Evolutionary conservation across 805 yeast genomes (phyloP).

Genomic region (Ogataea methylovora): DNA sequence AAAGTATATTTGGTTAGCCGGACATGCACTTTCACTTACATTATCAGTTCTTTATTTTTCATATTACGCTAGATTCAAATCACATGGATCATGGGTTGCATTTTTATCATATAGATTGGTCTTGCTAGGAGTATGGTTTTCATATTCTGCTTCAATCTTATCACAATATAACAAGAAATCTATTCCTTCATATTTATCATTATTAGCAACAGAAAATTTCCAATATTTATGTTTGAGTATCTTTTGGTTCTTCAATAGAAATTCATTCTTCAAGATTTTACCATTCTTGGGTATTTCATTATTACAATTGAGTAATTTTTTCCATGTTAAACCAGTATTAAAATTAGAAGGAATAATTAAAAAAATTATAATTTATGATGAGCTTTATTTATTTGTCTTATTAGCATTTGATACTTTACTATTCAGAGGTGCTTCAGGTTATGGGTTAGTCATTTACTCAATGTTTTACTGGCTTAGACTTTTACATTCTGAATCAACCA

Average conservation of each 20-base stretch:
- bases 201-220: conserved; percentile 69
- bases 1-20: conserved; percentile 47
- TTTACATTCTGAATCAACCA: conserved; percentile 43
- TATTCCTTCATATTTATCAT: conserved; percentile 53
- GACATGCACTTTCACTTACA: conserved; percentile 39
- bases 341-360: conserved; percentile 32
- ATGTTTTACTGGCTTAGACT: conserved; percentile 67
- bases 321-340: conserved; percentile 33
- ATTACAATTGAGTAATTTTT: conserved; percentile 42
- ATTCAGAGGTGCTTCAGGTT: conserved; percentile 64
- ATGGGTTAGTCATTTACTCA: conserved; percentile 49
- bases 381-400: conserved; percentile 44
- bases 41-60: conserved; percentile 32
- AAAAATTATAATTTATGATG: conserved; percentile 51
- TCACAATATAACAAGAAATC: conserved; percentile 51
- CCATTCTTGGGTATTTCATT: conserved; percentile 53
- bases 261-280: conserved; percentile 54
- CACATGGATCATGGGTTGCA: conserved; percentile 37
- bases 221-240: conserved; percentile 52
- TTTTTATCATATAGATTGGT: conserved; percentile 47
- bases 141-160: conserved; percentile 45
- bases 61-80: conserved; percentile 25
- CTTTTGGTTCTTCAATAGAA: conserved; percentile 59
- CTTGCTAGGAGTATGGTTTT: conserved; percentile 45
- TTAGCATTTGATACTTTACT: conserved; percentile 52